A percentile compares a stretch with the other conserved stretches of the same genome.
phyloP scores from a whole-genome alignment of 2,329 filamentous ascomycete genomes.

The Ustulina deusta region DNA sequence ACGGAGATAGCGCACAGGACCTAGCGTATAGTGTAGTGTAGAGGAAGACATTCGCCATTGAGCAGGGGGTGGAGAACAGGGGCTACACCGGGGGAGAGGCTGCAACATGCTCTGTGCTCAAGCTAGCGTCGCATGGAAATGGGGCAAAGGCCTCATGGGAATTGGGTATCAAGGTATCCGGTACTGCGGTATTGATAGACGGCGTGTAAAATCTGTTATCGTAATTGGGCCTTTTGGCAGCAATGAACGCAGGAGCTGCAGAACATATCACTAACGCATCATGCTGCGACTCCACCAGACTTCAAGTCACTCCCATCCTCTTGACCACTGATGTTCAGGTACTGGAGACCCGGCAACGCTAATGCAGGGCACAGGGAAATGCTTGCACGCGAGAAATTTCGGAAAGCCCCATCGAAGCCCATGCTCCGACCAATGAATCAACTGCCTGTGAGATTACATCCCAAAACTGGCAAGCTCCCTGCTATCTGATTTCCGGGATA shows the following conservation, averaged over 20 bases:
- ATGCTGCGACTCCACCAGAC: slow-evolving; percentile 9
- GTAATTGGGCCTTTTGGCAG: slow-evolving; percentile 15
- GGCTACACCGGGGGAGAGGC: slow-evolving; percentile 28
- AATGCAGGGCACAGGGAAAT: slow-evolving; percentile 37
- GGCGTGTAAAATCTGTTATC: slow-evolving; percentile 6
- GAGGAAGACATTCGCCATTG: background rate
- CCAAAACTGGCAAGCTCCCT: slow-evolving; percentile 23
- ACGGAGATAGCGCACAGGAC: background rate
- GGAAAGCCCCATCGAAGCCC: slow-evolving; percentile 39
- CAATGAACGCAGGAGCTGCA: slow-evolving; percentile 24
- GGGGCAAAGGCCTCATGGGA: slow-evolving; percentile 22
- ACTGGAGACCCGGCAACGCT: slow-evolving; percentile 39
- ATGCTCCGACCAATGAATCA: slow-evolving; percentile 37
- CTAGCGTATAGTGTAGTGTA: background rate
- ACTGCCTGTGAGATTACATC: slow-evolving; percentile 30
- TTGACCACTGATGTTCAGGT: slow-evolving; percentile 4
- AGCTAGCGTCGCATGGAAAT: slow-evolving; percentile 32
- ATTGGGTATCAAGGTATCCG: slow-evolving; percentile 16
- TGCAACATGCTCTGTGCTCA: slow-evolving; percentile 31
- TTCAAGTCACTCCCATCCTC: slow-evolving; percentile 8
- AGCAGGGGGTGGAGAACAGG: slow-evolving; percentile 13
- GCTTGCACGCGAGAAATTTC: slow-evolving; percentile 46
- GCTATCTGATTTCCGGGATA: slow-evolving; percentile 21
- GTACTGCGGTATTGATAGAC: slow-evolving; percentile 11
- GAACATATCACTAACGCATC: slow-evolving; percentile 16